Evolutionary conservation across 495 filamentous ascomycete genomes (phyloP), one percentile per base, ranked within the genome.

Genomic region (Neohortaea acidophila): DNA sequence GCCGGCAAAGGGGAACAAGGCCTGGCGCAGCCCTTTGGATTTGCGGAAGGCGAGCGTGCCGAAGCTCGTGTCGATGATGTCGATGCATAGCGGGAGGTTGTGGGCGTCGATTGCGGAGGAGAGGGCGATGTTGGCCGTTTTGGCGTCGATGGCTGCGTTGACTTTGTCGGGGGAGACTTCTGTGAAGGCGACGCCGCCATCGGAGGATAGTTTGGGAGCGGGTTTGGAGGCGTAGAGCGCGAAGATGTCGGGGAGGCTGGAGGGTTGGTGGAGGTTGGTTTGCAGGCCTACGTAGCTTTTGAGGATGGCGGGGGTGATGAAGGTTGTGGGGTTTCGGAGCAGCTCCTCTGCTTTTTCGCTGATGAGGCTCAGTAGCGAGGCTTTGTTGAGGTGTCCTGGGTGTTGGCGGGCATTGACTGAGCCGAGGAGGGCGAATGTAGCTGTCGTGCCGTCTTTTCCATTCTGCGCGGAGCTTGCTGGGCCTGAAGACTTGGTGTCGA

Each of bases 151-250:
- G 13, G 84, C 82, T 31, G 75, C 59, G 41, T 66, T 70, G 40
- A 33, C 17, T 26, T 36, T 40, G 44, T 72, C 72, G 3, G 86
- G 80, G 15, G 78, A 78, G 17, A 73, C 69, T 29, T 66, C 54
- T 34, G 52, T 61, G 56, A 74, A 86, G 51, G 60, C 61, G 24
- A 79, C 60, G 17, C 63, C 59, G n/a, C 26, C 31, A 17, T 15
- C 7, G 24, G 31, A 10, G 21, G 35, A 13, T 10, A 2, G 14
- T 38, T 69, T 60, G 8, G 83, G 83, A 33, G 76, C 59, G 12
- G 81, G 81, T 57, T 96, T 97, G 51, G 68, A 68, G 36, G 83
- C 84, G 49, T 84, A 96, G 23, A 96, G 70, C 29, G 71, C 54
- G 62, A 97, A 79, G 32, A 81, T 72, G 30, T 76, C 67, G 2